Percentiles rank a stretch among this genome's conserved stretches.
phyloP scores from a whole-genome alignment of 805 yeast genomes.

The Wickerhamiella azyma region DNA sequence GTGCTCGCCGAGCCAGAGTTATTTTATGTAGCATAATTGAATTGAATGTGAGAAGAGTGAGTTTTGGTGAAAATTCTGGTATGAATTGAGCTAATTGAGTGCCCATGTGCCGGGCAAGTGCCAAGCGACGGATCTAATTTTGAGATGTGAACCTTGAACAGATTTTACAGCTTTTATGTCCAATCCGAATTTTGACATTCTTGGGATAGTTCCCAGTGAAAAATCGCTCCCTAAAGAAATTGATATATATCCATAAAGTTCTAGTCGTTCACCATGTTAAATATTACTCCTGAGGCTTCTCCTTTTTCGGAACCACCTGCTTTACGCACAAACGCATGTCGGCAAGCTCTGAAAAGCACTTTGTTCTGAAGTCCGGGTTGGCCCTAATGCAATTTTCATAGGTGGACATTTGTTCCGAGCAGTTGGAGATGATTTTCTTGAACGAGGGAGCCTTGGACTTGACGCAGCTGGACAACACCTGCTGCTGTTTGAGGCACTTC shows the following conservation, averaged over 20 bases:
- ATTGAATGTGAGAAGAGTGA: too few relatives aligned
- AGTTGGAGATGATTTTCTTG: constrained; percentile 48
- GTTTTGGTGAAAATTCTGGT: too few relatives aligned
- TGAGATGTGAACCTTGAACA: too few relatives aligned
- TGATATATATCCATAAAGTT: too few relatives aligned
- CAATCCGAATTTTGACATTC: too few relatives aligned
- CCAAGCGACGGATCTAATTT: too few relatives aligned
- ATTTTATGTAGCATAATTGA: background rate
- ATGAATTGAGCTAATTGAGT: too few relatives aligned
- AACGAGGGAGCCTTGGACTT: constrained; percentile 54
- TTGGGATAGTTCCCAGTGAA: too few relatives aligned
- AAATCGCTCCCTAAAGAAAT: too few relatives aligned
- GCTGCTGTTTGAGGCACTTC: constrained; percentile 43
- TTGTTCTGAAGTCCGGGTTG: constrained; percentile 32
- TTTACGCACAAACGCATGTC: constrained; percentile 55
- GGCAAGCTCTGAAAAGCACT: constrained; percentile 41
- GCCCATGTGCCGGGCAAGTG: too few relatives aligned
- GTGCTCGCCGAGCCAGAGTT: too few relatives aligned
- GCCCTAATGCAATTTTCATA: constrained; percentile 53
- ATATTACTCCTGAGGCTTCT: background rate
- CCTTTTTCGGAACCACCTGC: constrained; percentile 7
- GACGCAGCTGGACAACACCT: constrained; percentile 48
- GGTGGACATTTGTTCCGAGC: constrained; percentile 42
- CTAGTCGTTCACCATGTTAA: background rate
- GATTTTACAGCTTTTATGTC: too few relatives aligned